Evolutionary conservation across 176 grass and related monocot genomes (phyloP), one percentile per base, ranked within the genome.

Genomic region (Elaeis guineensis): DNA sequence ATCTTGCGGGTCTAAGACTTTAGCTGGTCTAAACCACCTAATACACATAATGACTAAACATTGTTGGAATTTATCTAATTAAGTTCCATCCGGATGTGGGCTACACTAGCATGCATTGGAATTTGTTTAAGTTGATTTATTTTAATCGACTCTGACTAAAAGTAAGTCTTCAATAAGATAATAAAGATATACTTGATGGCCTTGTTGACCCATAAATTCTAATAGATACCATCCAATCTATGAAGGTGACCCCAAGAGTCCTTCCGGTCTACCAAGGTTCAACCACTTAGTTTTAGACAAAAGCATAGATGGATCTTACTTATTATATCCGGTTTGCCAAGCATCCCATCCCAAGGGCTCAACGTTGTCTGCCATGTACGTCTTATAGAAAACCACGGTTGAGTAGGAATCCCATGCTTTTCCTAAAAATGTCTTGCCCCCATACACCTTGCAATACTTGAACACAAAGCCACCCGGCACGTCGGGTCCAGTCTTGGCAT

Each of bases 321-420:
- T 6, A n/a, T 69, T n/a, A 12, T 19, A 17, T 3, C 6, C 3
- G 19, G 66, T 16, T 2, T 52, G 0, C 85, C 85, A 89, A 9
- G 70, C 25, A 0, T 86, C 65, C 90, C 85, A 95, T 0, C 90
- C 85, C 16, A 55, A 23, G 0, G 90, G 79, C 5, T 72, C 57
- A 19, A 95, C 54, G 25, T 64, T 16, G 50, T 18, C n/a, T 0
- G 9, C 25, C 79, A 95, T 85, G 17, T 5, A 9, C 23, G 74
- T 62, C 3, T 25, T 32, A 61, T 83, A 83, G 64, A 95, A 95
- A 4, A 95, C 57, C 21, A 86, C 85, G 16, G 82, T 76, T 3
- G 90, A 65, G 35, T 70, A 69, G 9, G 29, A 2, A 11, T 80
- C 86, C 90, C 90, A 95, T 0, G 90, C 70, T 59, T 79, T 81